These are phyloP conservation scores for Mycena epipterygia DNA, from an alignment of 768 basidiomycete genomes.

Conservation along the genomic window DNA sequence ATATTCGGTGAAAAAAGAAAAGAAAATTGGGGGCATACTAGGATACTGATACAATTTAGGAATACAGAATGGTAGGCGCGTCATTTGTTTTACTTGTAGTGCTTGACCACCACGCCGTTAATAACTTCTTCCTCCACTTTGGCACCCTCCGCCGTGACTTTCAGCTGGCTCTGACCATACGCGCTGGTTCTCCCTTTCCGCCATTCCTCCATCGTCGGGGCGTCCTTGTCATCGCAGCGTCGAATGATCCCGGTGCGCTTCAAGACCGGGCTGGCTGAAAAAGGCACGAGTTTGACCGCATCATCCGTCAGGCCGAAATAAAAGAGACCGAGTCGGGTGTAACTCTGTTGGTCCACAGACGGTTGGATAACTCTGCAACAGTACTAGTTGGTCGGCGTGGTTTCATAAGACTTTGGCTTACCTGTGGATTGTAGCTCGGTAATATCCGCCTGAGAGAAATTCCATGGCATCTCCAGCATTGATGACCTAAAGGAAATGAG, in stretches of 20 bases:
- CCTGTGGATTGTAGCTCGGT: conserved; percentile 70
- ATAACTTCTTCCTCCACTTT: conserved; percentile 69
- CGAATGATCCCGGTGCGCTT: conserved; percentile 57
- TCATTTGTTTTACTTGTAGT: conserved; percentile 69
- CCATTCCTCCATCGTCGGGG: conserved; percentile 68
- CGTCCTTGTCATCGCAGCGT: conserved; percentile 52
- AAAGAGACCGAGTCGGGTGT: conserved; percentile 68
- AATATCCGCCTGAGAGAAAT: conserved; percentile 72
- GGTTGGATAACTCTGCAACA: conserved; percentile 67
- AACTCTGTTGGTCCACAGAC: conserved; percentile 63
- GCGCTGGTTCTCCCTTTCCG: conserved; percentile 63
- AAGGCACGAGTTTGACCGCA: conserved; percentile 59
- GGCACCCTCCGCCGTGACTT: conserved; percentile 52
- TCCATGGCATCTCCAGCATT: conserved; percentile 73
- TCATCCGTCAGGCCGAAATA: conserved; percentile 71
- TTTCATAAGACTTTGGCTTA: conserved; percentile 16
- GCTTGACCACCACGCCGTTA: conserved; percentile 67
- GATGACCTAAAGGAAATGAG: conserved; percentile 54
- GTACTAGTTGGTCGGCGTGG: no score
- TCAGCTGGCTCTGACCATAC: conserved; percentile 64
- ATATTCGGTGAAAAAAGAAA: no score
- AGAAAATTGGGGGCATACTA: no score
- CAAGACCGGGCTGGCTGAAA: conserved; percentile 62
- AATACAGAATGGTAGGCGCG: no score
- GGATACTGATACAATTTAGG: no score